phyloP scores from a whole-genome alignment of 306 rosid species.

The Comarum palustre region DNA sequence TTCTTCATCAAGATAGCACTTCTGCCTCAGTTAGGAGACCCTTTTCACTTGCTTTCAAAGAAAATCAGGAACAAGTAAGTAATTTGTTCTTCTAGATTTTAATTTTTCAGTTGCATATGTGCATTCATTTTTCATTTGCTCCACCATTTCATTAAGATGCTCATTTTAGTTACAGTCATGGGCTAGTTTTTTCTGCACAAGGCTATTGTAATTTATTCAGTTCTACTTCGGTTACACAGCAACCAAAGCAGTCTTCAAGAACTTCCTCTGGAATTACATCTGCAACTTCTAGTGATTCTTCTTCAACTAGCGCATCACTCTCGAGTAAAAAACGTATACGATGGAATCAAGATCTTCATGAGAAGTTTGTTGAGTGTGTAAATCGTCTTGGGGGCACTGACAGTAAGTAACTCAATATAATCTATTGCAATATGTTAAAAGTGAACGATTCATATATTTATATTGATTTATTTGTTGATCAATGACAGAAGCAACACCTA shows the following conservation, averaged over 20 bases:
- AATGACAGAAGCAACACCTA: constrained; percentile 83
- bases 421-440: neutral
- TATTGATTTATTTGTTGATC: constrained; percentile 22
- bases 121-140: neutral
- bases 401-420: constrained; percentile 37
- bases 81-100: neutral
- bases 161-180: neutral
- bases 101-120: neutral
- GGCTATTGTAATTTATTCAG: constrained; percentile 34
- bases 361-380: constrained; percentile 77
- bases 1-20: constrained; percentile 29
- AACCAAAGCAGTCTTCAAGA: constrained; percentile 50
- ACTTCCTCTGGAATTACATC: constrained; percentile 34
- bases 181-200: constrained; percentile 28
- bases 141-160: neutral
- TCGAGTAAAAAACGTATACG: constrained; percentile 66
- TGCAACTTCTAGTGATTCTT: constrained; percentile 24
- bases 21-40: constrained; percentile 27
- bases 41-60: constrained; percentile 34
- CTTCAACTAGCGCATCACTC: constrained; percentile 36
- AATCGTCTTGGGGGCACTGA: constrained; percentile 85
- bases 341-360: constrained; percentile 94
- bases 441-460: constrained; percentile 4
- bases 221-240: constrained; percentile 33
- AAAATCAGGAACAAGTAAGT: constrained; percentile 61